Evolutionary conservation across 805 yeast species (phyloP), one percentile per base, ranked within the genome.

Genomic region (Wickerhamomyces queroliae): DNA sequence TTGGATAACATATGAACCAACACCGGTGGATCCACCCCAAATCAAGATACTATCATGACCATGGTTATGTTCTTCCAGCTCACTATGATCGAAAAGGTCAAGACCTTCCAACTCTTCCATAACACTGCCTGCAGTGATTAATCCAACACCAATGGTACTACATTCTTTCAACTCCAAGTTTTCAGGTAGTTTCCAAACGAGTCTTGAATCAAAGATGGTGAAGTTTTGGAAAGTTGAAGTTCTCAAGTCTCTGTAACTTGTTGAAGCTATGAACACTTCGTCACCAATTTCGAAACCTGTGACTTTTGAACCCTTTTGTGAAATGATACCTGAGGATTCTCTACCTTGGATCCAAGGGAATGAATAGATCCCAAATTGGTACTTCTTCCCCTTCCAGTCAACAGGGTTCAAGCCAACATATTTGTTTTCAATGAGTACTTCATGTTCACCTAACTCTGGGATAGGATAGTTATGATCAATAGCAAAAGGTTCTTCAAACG

Each of bases 331-430:
- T 19, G 70, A 61, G 33, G 67, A 58, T 46, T 70, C 76, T 27
- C 76, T 54, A 13, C 76, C 76, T 48, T 69, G 70, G 35, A 70
- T 57, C 76, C 76, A 70, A 9, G 76, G 76, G 41, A 70, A 69
- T 12, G 67, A 62, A 44, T 70, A 65, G 8, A 70, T 62, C 18
- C 72, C 74, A 53, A 71, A 71, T 31, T 59, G 56, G 45, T 64
- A 70, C 39, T 64, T 67, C 37, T 67, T 66, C 7, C 70, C 68
- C 48, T 70, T 70, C 76, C 76, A 70, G 46, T 70, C 76, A 24
- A 70, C 60, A 9, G 73, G 76, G 44, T 70, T 70, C 30, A 70
- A 47, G 0, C 76, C 76, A 33, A 69, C 56, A 34, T 58, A 56
- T 37, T 56, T 55, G 39, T 61, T 61, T 33, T 55, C 49, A 16